Evolutionary conservation across 2,329 filamentous ascomycete species (phyloP).

Genomic region (Madurella mycetomatis): DNA sequence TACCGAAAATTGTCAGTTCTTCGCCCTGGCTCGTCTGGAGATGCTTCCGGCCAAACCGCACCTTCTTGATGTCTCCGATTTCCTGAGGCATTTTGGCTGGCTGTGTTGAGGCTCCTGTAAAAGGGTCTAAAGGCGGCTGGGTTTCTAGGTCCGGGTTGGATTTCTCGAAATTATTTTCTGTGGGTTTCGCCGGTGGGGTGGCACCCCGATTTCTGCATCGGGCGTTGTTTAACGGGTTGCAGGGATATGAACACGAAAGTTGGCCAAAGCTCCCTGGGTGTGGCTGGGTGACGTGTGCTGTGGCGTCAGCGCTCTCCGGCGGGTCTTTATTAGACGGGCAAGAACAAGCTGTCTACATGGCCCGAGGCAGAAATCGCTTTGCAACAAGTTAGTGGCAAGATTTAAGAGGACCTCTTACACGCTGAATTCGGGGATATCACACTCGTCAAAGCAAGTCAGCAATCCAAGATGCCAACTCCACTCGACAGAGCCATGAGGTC

Average conservation of each 20-base stretch:
- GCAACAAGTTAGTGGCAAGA: no score
- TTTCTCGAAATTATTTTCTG: conserved; percentile 30
- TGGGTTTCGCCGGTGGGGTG: conserved; percentile 22
- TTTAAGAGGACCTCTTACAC: background rate
- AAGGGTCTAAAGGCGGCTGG: conserved; percentile 19
- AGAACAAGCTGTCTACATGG: background rate
- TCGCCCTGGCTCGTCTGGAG: background rate
- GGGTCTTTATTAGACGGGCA: background rate
- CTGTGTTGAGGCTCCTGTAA: conserved; percentile 30
- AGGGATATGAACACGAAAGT: background rate
- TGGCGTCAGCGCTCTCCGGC: conserved; percentile 5
- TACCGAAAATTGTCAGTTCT: conserved; percentile 20
- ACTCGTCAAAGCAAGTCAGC: background rate
- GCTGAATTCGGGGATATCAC: background rate
- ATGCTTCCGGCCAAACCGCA: conserved; percentile 32
- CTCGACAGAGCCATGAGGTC: conserved; percentile 66
- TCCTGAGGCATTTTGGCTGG: conserved; percentile 91
- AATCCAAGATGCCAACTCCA: conserved; percentile 58
- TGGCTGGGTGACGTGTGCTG: conserved; percentile 15
- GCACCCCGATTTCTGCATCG: conserved; percentile 14
- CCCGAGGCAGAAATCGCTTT: no score
- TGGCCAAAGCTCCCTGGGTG: conserved; percentile 4
- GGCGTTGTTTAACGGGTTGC: conserved; percentile 6
- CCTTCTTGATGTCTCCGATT: conserved; percentile 95
- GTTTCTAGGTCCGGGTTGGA: conserved; percentile 20